phyloP scores from a whole-genome alignment of 139 green algal genomes.

The Micractinium sp. region DNA sequence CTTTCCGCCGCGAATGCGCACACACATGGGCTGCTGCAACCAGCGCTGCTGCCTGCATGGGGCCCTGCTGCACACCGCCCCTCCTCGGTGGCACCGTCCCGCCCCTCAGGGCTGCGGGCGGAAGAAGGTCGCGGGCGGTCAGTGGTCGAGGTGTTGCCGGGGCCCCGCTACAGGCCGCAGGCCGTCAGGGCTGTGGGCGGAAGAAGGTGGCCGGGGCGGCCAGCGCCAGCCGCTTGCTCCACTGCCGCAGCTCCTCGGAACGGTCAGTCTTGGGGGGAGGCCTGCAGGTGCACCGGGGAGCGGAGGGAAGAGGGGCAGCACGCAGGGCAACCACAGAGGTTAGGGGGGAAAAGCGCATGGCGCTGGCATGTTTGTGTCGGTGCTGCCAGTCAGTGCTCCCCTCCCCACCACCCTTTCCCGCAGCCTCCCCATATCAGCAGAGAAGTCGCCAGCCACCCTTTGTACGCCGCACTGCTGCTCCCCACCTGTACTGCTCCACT shows the following conservation, averaged over 20 bases:
- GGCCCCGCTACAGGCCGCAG: too few species aligned
- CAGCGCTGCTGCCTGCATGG: too few species aligned
- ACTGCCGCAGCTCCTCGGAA: conserved; percentile 33
- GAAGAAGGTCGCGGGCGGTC: conserved; percentile 42
- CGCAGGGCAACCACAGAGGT: background rate
- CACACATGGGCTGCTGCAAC: too few species aligned
- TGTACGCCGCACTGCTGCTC: too few species aligned
- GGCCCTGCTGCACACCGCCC: too few species aligned
- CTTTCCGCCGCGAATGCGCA: too few species aligned
- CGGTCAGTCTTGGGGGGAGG: background rate
- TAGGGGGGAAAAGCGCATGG: background rate
- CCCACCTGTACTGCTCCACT: conserved; percentile 25
- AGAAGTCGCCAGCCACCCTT: background rate
- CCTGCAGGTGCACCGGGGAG: background rate
- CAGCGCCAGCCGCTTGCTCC: conserved; percentile 52
- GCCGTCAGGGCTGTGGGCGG: conserved; percentile 28
- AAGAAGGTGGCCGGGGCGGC: conserved; percentile 42
- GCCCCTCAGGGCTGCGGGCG: conserved; percentile 7
- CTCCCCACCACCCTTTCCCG: background rate
- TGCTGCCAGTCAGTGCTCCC: background rate
- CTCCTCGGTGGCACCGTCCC: too few species aligned
- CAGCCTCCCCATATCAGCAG: background rate
- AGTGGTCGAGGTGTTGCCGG: too few species aligned
- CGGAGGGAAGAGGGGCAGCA: too few species aligned
- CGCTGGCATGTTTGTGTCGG: too few species aligned